Conservation (phyloP, 2,329 filamentous ascomycete species). For the Blastomyces percursus region DNA sequence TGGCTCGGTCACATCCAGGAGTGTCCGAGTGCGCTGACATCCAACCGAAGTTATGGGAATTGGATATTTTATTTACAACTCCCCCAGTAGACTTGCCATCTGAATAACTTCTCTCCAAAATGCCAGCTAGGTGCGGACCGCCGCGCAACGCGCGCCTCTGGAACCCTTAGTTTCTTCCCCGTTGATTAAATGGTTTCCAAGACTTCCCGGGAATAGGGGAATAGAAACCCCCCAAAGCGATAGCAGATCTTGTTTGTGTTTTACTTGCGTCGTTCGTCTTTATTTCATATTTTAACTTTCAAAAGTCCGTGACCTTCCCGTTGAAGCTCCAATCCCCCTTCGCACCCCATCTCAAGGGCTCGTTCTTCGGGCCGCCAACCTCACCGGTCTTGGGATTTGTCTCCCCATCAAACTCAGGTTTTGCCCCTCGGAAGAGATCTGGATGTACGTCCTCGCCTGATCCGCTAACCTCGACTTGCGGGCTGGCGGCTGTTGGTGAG, state of each 20-base stretch:
- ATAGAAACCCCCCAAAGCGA: neutral
- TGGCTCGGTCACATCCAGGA: neutral
- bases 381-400: conserved; percentile 89
- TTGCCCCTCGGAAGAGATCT: conserved; percentile 62
- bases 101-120: neutral
- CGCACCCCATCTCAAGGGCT: conserved; percentile 78
- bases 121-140: neutral
- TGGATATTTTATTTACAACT: neutral
- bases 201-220: neutral
- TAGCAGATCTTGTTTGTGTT: neutral
- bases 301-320: conserved; percentile 87
- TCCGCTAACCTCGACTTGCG: neutral
- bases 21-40: neutral
- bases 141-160: neutral
- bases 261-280: neutral
- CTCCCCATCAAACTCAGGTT: conserved; percentile 88
- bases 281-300: conserved; percentile 13
- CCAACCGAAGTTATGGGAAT: neutral
- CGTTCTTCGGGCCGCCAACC: conserved; percentile 93
- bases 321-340: conserved; percentile 84
- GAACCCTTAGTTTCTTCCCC: neutral
- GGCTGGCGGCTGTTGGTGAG: conserved; percentile 31
- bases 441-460: conserved; percentile 51
- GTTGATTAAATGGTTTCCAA: neutral
- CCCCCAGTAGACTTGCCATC: neutral